Percentiles rank a stretch among this genome's conserved stretches.
These are phyloP conservation scores for Metarhizium guizhouense DNA, from an alignment of 2,329 filamentous ascomycete genomes.

Conservation along the genomic window DNA sequence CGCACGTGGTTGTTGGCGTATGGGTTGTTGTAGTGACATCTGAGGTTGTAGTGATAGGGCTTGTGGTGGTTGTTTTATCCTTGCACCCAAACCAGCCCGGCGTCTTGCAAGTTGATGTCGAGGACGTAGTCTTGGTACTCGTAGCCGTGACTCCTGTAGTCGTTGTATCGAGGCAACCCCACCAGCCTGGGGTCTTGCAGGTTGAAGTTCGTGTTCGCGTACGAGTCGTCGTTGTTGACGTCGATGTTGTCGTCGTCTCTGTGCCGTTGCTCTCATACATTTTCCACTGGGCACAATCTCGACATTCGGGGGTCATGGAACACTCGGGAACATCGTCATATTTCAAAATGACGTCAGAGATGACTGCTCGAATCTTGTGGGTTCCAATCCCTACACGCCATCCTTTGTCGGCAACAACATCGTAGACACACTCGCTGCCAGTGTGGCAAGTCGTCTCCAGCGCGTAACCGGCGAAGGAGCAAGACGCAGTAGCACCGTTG, in stretches of 20 bases:
- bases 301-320: conserved; percentile 66
- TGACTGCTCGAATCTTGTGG: conserved; percentile 83
- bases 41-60: conserved; percentile 21
- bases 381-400: conserved; percentile 89
- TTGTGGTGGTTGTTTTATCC: conserved; percentile 30
- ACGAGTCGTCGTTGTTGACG: conserved; percentile 44
- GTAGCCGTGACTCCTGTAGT: conserved; percentile 34
- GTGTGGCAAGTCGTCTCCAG: conserved; percentile 90
- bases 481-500: conserved; percentile 80
- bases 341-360: conserved; percentile 74
- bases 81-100: conserved; percentile 63
- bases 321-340: conserved; percentile 78
- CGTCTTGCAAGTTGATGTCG: conserved; percentile 48
- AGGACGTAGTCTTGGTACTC: conserved; percentile 27
- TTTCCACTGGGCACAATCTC: conserved; percentile 89
- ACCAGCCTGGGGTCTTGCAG: conserved; percentile 90
- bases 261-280: conserved; percentile 90
- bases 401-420: conserved; percentile 83
- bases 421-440: conserved; percentile 80
- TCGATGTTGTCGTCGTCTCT: conserved; percentile 58
- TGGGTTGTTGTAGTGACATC: conserved; percentile 17
- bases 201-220: conserved; percentile 76
- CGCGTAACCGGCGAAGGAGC: conserved; percentile 86
- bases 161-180: conserved; percentile 65
- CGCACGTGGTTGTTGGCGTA: conserved; percentile 31